phyloP scores from a whole-genome alignment of 78 protist species.

The Cyanophora paradoxa region DNA sequence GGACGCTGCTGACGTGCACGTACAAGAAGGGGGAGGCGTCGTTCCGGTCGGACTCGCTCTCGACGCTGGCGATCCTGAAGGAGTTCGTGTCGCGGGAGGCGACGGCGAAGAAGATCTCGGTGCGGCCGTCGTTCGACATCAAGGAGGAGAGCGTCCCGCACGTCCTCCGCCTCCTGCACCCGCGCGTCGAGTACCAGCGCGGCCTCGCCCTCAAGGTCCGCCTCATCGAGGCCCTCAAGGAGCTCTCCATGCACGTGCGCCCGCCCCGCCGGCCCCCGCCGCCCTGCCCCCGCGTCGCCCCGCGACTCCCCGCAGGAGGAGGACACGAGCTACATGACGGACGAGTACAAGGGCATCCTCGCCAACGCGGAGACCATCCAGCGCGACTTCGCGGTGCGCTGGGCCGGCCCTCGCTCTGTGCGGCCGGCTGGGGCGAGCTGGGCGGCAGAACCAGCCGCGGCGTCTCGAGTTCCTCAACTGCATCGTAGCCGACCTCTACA shows the following conservation, averaged over 20 bases:
- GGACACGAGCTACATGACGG: neutral
- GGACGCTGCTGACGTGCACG: neutral
- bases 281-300: neutral
- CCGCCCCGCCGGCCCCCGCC: neutral
- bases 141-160: neutral
- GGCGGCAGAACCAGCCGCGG: neutral
- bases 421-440: neutral
- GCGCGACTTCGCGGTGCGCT: neutral
- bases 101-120: conserved; percentile 19
- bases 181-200: conserved; percentile 16
- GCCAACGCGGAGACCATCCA: neutral
- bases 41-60: conserved; percentile 21
- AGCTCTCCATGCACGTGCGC: conserved; percentile 14
- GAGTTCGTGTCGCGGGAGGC: conserved; percentile 29
- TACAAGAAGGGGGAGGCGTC: conserved; percentile 7
- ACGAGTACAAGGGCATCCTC: conserved; percentile 1
- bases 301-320: neutral
- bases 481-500: conserved; percentile 20
- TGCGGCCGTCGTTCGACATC: neutral
- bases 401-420: neutral
- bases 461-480: neutral
- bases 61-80: conserved; percentile 33
- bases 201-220: neutral
- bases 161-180: neutral
- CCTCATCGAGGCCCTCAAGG: conserved; percentile 33